A percentile compares a stretch with the other conserved stretches of the same genome.
These are phyloP conservation scores for Ophioceras dolichostomum DNA, from an alignment of 2,329 filamentous ascomycete genomes.

Conservation along the genomic window DNA sequence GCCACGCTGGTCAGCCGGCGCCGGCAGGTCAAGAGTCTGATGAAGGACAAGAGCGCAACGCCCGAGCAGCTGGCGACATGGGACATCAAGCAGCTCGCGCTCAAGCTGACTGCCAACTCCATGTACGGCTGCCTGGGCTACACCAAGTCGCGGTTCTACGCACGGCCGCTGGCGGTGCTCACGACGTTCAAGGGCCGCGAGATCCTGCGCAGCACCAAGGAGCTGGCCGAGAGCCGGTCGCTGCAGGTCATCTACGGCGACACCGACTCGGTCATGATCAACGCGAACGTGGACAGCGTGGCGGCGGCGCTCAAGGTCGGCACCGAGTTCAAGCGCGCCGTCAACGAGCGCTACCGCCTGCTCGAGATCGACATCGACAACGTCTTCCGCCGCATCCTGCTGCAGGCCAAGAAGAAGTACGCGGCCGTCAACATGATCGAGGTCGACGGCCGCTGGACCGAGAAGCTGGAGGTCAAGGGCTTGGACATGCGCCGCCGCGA, in stretches of 20 bases:
- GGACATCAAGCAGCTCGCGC: constrained; percentile 94
- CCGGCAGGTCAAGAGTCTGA: constrained; percentile 86
- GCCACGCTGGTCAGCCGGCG: constrained; percentile 80
- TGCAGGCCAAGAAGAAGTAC: constrained; percentile 99
- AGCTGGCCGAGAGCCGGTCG: constrained; percentile 80
- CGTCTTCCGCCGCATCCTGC: constrained; percentile 79
- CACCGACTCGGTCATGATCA: constrained; percentile 99
- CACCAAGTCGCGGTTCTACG: constrained; percentile 94
- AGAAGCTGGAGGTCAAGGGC: constrained; percentile 96
- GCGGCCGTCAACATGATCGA: constrained; percentile 91
- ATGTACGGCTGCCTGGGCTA: constrained; percentile 99
- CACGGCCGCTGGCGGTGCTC: constrained; percentile 84
- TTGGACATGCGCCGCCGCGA: constrained; percentile 96
- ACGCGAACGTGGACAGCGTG: constrained; percentile 91
- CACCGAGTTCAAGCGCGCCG: constrained; percentile 85
- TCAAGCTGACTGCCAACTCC: constrained; percentile 96
- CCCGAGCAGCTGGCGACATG: constrained; percentile 80
- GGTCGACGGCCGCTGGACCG: constrained; percentile 75
- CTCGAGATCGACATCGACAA: constrained; percentile 98
- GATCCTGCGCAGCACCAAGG: constrained; percentile 91
- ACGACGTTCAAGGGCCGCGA: constrained; percentile 97
- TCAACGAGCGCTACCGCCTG: constrained; percentile 86
- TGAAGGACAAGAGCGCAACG: constrained; percentile 88
- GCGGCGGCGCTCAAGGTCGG: constrained; percentile 84
- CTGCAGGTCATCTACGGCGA: constrained; percentile 97